Evolutionary conservation across 2,329 filamentous ascomycete genomes (phyloP), one percentile per base, ranked within the genome.

Genomic region (Hypoxylon sp.): DNA sequence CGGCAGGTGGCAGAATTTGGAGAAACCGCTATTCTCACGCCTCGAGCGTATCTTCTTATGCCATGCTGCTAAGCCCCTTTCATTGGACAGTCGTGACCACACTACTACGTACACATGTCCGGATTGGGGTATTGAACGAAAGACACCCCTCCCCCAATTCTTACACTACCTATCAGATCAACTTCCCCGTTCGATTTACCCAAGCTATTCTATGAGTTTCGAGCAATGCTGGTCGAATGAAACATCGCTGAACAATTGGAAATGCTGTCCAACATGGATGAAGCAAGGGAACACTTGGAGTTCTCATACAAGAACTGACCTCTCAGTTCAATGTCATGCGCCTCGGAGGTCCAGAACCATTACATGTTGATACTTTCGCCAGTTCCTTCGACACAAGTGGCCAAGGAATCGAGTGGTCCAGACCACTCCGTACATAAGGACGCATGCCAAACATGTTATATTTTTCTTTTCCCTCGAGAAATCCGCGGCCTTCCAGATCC

Each of bases 201-300:
- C 61, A 60, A 62, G 20, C 31, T 71, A 60, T 71, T 71, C 69
- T 57, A 71, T 25, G 46, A 33, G 54, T 35, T 69, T 71, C 69
- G 57, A 66, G 44, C 42, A 20, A 44, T 48, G 48, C 51, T 69
- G 30, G 30, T 54, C 60, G 54, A 58, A 62, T 54, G 48, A 63
- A 60, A 61, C 64, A 57, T 46, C 54, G 54, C 30, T 61, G 37
- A 64, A 58, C 58, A 55, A 53, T 64, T 67, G 54, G 30, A 11
- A 50, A 51, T 20, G 64, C 35, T 50, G 30, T 51, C 66, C 50
- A 58, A 37, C 48, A 50, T 17, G 56, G 27, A 54, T 55, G 49
- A 72, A 61, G 64, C 61, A 70, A 68, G 69, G 67, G 67, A 48
- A 31, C 60, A 42, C 17, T 61, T 13, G 46, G 14, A 37, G 40